Evolutionary conservation across 2,329 filamentous ascomycete species (phyloP).

Genomic region (Podosphaera xanthii): DNA sequence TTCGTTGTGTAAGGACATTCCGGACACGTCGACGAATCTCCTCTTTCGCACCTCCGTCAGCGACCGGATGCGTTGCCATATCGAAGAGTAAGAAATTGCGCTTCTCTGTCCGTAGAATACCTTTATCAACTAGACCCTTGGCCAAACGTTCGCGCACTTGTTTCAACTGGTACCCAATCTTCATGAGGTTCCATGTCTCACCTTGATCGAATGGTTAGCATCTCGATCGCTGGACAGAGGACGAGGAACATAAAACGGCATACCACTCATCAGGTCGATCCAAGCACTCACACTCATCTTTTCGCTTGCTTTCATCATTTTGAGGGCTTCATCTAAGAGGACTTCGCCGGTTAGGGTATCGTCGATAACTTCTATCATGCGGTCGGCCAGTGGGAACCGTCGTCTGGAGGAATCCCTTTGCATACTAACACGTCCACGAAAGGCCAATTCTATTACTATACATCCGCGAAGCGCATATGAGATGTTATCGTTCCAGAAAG

Average conservation of each 20-base stretch:
- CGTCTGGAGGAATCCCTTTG: conserved; percentile 84
- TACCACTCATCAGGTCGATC: conserved; percentile 98
- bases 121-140: conserved; percentile 96
- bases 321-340: conserved; percentile 85
- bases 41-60: conserved; percentile 89
- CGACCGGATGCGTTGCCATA: conserved; percentile 97
- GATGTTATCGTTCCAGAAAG: conserved; percentile 99
- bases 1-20: conserved; percentile 80
- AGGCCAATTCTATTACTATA: conserved; percentile 93
- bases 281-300: conserved; percentile 99
- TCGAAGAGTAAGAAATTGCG: conserved; percentile 98
- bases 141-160: conserved; percentile 93
- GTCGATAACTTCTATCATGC: conserved; percentile 90
- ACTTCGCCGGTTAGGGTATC: conserved; percentile 93
- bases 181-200: conserved; percentile 99
- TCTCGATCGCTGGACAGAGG: background rate
- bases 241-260: conserved; percentile 2
- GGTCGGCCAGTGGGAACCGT: conserved; percentile 78
- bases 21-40: conserved; percentile 85
- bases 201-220: conserved; percentile 27
- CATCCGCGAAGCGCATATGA: conserved; percentile 93
- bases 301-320: conserved; percentile 99
- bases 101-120: conserved; percentile 94
- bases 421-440: conserved; percentile 93
- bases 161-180: conserved; percentile 98